Conservation (phyloP, 805 yeast genomes). For the Suhomyces faveliae region DNA sequence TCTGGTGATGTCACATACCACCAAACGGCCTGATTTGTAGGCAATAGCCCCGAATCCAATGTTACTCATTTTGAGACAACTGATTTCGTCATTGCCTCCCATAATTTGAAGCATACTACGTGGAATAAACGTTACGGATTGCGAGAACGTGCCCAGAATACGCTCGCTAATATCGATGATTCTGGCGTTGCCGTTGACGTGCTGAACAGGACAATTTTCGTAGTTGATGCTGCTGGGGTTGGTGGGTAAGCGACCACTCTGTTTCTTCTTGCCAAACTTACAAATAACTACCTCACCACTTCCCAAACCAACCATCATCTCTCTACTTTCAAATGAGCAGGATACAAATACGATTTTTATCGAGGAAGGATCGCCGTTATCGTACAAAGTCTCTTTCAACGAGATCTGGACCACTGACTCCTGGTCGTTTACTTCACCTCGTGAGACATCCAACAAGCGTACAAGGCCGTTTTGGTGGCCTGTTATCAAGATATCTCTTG, state of each 20-base stretch:
- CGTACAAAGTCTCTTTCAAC: conserved; percentile 32
- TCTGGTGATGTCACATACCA: conserved; percentile 70
- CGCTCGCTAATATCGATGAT: conserved; percentile 54
- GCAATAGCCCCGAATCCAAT: conserved; percentile 85
- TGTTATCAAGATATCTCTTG: conserved; percentile 56
- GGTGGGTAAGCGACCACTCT: conserved; percentile 8
- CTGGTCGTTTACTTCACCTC: conserved; percentile 52
- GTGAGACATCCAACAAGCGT: conserved; percentile 80
- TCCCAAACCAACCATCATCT: conserved; percentile 64
- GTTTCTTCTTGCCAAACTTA: conserved; percentile 55
- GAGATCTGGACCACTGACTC: conserved; percentile 34
- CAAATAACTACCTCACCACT: conserved; percentile 76
- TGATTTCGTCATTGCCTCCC: conserved; percentile 40
- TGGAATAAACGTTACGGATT: conserved; percentile 35
- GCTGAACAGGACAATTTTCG: conserved; percentile 27
- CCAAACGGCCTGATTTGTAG: conserved; percentile 69
- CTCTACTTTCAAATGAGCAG: conserved; percentile 75
- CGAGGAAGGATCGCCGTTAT: conserved; percentile 30
- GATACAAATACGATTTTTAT: conserved; percentile 58
- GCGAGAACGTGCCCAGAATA: conserved; percentile 41
- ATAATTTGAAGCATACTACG: conserved; percentile 24
- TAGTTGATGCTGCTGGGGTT: conserved; percentile 22
- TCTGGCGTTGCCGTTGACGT: conserved; percentile 32
- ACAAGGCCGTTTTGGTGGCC: conserved; percentile 88
- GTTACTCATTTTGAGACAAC: conserved; percentile 65